Evolutionary conservation across 805 yeast species (phyloP).

Genomic region (Cyberlindnera veronae): DNA sequence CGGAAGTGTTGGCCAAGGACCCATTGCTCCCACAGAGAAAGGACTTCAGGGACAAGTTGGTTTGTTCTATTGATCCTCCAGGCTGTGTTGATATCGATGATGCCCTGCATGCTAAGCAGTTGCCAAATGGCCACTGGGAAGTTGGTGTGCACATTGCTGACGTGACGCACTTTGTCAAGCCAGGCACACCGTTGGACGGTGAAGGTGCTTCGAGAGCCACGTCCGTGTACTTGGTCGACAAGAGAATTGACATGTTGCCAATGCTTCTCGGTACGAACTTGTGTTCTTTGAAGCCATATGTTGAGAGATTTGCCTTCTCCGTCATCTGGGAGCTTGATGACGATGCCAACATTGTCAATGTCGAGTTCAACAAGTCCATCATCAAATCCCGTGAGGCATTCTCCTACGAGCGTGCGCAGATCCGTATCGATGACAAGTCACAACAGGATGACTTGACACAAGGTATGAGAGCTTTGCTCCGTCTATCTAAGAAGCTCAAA

Average conservation of each 20-base stretch:
- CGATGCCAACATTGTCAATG: constrained; percentile 78
- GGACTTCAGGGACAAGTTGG: constrained; percentile 83
- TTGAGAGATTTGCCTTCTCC: constrained; percentile 93
- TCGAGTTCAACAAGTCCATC: constrained; percentile 79
- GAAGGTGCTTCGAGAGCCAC: constrained; percentile 98
- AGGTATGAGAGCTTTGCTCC: constrained; percentile 81
- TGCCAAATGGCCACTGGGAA: constrained; percentile 93
- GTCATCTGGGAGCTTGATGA: constrained; percentile 93
- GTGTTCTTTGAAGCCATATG: constrained; percentile 92
- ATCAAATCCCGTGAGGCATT: constrained; percentile 92
- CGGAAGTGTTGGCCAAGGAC: constrained; percentile 49
- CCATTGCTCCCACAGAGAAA: constrained; percentile 54
- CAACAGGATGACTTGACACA: constrained; percentile 81
- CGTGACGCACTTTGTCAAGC: constrained; percentile 94
- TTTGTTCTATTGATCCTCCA: constrained; percentile 97
- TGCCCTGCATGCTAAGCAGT: constrained; percentile 81
- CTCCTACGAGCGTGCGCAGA: constrained; percentile 90
- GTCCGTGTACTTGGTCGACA: constrained; percentile 93
- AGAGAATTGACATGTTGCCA: constrained; percentile 98
- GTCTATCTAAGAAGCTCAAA: constrained; percentile 78
- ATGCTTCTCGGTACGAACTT: constrained; percentile 90
- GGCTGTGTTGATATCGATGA: constrained; percentile 98
- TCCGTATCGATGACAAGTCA: constrained; percentile 75
- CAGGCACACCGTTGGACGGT: constrained; percentile 85
- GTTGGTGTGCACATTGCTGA: constrained; percentile 99